Base-by-base conservation (phyloP, 192 early-diverging fungal genomes). In the Spizellomyces sp. region DNA sequence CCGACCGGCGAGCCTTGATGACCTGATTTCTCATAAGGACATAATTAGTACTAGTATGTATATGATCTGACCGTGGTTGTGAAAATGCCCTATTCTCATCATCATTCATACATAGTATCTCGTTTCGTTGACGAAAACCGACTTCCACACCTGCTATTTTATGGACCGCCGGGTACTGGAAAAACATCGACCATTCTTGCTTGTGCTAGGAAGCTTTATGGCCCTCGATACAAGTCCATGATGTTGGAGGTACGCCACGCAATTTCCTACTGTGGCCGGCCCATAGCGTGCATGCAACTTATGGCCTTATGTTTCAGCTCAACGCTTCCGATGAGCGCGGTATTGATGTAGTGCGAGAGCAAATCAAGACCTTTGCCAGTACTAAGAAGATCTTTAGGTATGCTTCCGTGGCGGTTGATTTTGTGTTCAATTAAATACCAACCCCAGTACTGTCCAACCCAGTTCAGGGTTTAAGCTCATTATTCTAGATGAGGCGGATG, bases 251-350 rank as follows among this genome's bases (percentile, higher is more conserved):
- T 93, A 75, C 6, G 41, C 52, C 17, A 45, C 43, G 14, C 14
- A 8, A 63, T 15, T 44, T 50, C n/a, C 6, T 17, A 71, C 8
- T 27, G 36, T 66, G 64, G 44, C 19, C 48, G 0, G 5, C 4
- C 0, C 15, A 4, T 61, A 14, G 0, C n/a, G n/a, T 22, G 21
- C 42, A 52, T 64, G 48, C 6, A 65, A 27, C 70, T 78, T 5
- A 36, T 36, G 27, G 0, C 27, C 27, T 3, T 36, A 54, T 54
- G 4, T 58, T 27, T 12, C 73, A 93, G 89, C 83, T 98, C 45
- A 99, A 99, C 73, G 95, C 96, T 4, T 99, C 98, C 0, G 98
- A 99, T 73, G 95, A 98, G 65, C 91, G 98, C 62, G 98, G 98
- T 62, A 98, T 99, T 70, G 95, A 95, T 66, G 95, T 96, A 44